Evolutionary conservation across 176 grass and related monocot species (phyloP).

Genomic region (Carex littledalei): DNA sequence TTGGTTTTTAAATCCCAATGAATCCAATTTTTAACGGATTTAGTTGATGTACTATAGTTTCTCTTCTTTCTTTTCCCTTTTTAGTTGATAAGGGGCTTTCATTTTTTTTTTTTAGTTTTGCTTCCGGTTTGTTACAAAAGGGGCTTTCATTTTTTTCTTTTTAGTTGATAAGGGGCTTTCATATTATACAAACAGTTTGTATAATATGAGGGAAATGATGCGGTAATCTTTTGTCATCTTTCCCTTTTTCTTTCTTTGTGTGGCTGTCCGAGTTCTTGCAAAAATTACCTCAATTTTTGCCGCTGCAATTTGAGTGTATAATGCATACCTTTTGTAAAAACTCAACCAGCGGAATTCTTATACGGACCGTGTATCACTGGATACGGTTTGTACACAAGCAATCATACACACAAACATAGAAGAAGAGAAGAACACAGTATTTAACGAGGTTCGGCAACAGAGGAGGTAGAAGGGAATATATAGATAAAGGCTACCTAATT

Average conservation of each 20-base stretch:
- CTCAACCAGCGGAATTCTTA: too few species aligned
- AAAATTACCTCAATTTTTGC: not conserved
- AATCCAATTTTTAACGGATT: not conserved
- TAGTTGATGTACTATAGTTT: not conserved
- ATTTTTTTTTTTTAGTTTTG: not conserved
- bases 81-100: not conserved
- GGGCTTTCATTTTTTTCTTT: too few species aligned
- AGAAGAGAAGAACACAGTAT: too few species aligned
- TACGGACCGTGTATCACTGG: too few species aligned
- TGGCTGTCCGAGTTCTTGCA: not conserved
- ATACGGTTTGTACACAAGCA: too few species aligned
- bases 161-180: too few species aligned
- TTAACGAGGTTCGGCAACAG: too few species aligned
- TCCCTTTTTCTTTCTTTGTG: not conserved
- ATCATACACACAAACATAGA: too few species aligned
- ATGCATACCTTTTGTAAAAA: too few species aligned
- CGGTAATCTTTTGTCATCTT: not conserved
- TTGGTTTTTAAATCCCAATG: constrained; percentile 46
- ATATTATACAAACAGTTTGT: not conserved
- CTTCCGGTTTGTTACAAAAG: not conserved
- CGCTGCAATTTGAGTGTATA: not conserved
- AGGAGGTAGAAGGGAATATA: too few species aligned
- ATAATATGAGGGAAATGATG: not conserved
- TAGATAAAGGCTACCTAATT: too few species aligned
- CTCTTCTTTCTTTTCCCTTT: not conserved